These are phyloP conservation scores for Trichomonas tenax DNA, from an alignment of 208 protist genomes.

Conservation along the genomic window DNA sequence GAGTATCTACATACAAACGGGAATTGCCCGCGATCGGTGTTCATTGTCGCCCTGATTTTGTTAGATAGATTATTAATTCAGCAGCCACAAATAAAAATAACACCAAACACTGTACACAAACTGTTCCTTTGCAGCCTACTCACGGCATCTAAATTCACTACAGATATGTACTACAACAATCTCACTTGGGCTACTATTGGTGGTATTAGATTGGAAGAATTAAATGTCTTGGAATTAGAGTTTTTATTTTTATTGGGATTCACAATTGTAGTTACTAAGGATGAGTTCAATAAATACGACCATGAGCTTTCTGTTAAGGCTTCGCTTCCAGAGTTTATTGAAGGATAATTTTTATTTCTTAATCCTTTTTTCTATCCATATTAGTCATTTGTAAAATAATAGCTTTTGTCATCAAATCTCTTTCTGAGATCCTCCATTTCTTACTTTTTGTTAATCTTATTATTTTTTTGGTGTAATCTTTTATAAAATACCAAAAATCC, in stretches of 20 bases:
- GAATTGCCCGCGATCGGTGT: background rate
- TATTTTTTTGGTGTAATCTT: too few species aligned
- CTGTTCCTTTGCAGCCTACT: background rate
- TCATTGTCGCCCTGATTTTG: background rate
- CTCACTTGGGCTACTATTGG: background rate
- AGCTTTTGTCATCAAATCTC: too few species aligned
- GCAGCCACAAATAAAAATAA: background rate
- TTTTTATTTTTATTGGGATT: constrained; percentile 17
- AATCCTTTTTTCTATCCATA: too few species aligned
- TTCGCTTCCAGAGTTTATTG: background rate
- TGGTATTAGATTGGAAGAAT: background rate
- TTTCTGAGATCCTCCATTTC: too few species aligned
- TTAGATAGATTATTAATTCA: background rate
- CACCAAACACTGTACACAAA: constrained; percentile 4
- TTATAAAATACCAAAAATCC: too few species aligned
- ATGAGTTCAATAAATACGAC: background rate
- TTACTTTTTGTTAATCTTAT: too few species aligned
- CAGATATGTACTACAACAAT: background rate
- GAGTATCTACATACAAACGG: background rate
- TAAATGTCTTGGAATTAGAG: background rate
- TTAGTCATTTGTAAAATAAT: too few species aligned
- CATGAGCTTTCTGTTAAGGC: background rate
- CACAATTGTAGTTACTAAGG: background rate
- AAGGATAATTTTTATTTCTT: background rate
- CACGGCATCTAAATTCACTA: background rate